These are phyloP conservation scores for Cicer arietinum DNA, from an alignment of 306 rosid genomes.

Conservation along the genomic window DNA sequence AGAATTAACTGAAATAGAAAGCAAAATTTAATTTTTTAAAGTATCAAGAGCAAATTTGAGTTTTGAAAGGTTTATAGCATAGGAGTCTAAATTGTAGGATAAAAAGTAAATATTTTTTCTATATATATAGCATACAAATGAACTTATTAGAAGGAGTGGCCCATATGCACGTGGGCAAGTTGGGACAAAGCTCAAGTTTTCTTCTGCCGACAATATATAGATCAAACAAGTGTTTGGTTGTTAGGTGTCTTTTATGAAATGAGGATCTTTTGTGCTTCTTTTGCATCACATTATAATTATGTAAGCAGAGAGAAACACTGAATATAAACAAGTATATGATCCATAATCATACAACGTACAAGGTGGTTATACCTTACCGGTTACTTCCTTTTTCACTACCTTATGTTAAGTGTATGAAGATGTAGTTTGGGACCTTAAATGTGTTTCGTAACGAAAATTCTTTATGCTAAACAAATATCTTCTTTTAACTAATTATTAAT, in stretches of 20 bases:
- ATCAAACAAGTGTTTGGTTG: slow-evolving; percentile 39
- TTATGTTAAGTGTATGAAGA: neutral
- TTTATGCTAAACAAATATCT: too few species aligned
- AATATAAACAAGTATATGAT: slow-evolving; percentile 27
- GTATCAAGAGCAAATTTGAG: too few species aligned
- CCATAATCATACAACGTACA: neutral
- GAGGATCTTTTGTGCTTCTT: neutral
- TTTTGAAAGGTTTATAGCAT: too few species aligned
- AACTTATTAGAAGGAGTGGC: neutral
- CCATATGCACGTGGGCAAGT: slow-evolving; percentile 27
- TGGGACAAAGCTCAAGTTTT: neutral
- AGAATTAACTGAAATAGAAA: too few species aligned
- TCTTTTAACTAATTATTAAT: too few species aligned
- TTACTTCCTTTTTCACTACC: neutral
- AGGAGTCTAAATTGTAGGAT: too few species aligned
- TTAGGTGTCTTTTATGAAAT: slow-evolving; percentile 33
- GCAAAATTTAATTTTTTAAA: too few species aligned
- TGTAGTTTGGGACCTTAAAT: too few species aligned
- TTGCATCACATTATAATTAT: slow-evolving; percentile 12
- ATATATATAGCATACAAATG: neutral
- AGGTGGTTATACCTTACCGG: slow-evolving; percentile 9
- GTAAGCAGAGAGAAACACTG: neutral
- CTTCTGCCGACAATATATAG: slow-evolving; percentile 19
- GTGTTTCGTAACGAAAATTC: too few species aligned
- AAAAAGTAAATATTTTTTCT: neutral